Base-by-base conservation (phyloP, 441 rosid species). In the Euphorbia schlechtendalii region DNA sequence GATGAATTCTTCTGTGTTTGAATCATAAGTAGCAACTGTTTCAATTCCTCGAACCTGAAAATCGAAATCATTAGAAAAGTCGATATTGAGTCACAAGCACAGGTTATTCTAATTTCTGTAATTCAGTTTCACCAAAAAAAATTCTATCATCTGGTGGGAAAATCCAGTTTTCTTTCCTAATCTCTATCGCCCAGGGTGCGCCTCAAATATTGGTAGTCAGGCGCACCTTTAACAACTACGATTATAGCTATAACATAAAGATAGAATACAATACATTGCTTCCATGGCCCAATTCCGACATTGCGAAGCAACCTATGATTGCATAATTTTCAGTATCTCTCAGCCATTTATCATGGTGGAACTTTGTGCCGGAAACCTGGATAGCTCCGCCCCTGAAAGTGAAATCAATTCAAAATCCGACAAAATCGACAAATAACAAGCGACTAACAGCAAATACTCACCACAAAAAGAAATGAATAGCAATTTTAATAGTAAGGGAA, bases 261-360 rank as follows among this genome's bases (percentile, higher is more conserved):
- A 40, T 40, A 12, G 45, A 40, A 40, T 8, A 8, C 14, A 8
- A 45, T 86, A 84, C 99, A 83, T 93, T 90, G 78, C 97, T 93
- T 82, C 99, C 99, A 80, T 93, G 99, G 58, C 99, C 99, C 81
- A 93, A 69, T 74, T 93, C 99, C 5, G 97, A 80, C 97, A 93
- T 93, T 10, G 99, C 87, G 75, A 93, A 93, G 75, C 99, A 93
- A 11, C 99, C 96, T 75, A 79, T 88, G 71, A 88, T 63, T 66
- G 66, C 71, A 65, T 75, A 88, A 61, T 75, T 83, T 71, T 93
- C 97, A 0, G 92, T 79, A 74, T 75, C 84, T 63, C 76, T 81
- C 73, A 90, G 77, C 99, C 99, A 90, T 80, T 84, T 90, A 46
- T 86, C 87, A 67, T 93, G 99, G 73, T 93, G 99, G 56, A 89